phyloP scores from a whole-genome alignment of 495 filamentous ascomycete genomes.

The Xylaria telfairii region DNA sequence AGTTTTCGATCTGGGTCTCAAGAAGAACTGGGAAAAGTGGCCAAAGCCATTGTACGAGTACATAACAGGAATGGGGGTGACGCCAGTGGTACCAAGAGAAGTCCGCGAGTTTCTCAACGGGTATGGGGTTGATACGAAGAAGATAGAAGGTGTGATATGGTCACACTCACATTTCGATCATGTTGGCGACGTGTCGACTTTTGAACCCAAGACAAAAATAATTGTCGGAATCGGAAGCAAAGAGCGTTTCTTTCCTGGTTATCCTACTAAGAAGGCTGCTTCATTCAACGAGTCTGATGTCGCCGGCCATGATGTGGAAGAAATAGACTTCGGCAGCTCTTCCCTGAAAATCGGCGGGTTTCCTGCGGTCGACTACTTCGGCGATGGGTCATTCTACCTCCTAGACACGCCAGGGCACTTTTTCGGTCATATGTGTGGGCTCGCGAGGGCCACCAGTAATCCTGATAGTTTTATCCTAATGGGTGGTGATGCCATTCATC shows the following conservation, averaged over 20 bases:
- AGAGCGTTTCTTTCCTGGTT: conserved; percentile 52
- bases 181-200: conserved; percentile 59
- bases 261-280: conserved; percentile 52
- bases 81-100: conserved; percentile 51
- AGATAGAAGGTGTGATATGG: conserved; percentile 65
- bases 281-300: conserved; percentile 54
- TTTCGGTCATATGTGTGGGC: conserved; percentile 61
- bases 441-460: conserved; percentile 56
- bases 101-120: conserved; percentile 58
- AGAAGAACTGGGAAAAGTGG: conserved; percentile 57
- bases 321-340: conserved; percentile 50
- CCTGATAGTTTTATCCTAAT: conserved; percentile 61
- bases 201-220: conserved; percentile 56
- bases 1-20: conserved; percentile 65
- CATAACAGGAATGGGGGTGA: conserved; percentile 31
- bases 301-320: conserved; percentile 45
- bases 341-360: conserved; percentile 54
- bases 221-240: conserved; percentile 66
- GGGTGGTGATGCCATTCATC: conserved; percentile 62
- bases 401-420: conserved; percentile 63
- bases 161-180: conserved; percentile 69
- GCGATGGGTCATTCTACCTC: conserved; percentile 65
- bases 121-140: conserved; percentile 48
- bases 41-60: conserved; percentile 41
- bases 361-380: conserved; percentile 65